These are phyloP conservation scores for Lachnellula cervina DNA, from an alignment of 2,329 filamentous ascomycete genomes.

Conservation along the genomic window DNA sequence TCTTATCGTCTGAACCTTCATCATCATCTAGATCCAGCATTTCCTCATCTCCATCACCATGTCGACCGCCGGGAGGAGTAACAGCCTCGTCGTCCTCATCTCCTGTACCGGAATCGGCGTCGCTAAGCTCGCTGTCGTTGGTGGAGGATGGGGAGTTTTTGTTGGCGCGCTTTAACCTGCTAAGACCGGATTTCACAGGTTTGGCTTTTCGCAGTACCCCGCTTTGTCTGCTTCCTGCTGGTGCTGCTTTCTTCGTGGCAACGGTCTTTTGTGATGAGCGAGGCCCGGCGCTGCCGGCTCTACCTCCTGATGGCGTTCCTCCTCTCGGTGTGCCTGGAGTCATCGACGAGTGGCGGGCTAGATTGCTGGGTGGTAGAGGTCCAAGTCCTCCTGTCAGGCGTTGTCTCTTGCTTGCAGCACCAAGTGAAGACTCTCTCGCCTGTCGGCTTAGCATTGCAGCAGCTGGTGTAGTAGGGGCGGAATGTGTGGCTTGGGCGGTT, in stretches of 20 bases:
- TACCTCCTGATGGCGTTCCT: slow-evolving; percentile 31
- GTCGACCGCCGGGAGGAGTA: slow-evolving; percentile 43
- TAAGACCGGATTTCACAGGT: slow-evolving; percentile 52
- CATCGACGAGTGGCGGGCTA: slow-evolving; percentile 58
- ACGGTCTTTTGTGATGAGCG: slow-evolving; percentile 37
- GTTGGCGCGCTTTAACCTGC: slow-evolving; percentile 49
- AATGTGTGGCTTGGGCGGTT: slow-evolving; percentile 20
- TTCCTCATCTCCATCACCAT: slow-evolving; percentile 47
- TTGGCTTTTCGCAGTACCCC: slow-evolving; percentile 26
- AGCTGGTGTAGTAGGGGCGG: slow-evolving; percentile 55
- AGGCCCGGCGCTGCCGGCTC: slow-evolving; percentile 57
- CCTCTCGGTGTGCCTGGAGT: slow-evolving; percentile 59
- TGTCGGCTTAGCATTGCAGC: slow-evolving; percentile 56
- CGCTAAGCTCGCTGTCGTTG: slow-evolving; percentile 60
- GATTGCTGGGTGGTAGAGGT: slow-evolving; percentile 48
- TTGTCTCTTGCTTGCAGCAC: slow-evolving; percentile 52
- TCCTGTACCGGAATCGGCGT: slow-evolving; percentile 53
- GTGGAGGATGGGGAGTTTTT: slow-evolving; percentile 60
- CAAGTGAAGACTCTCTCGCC: slow-evolving; percentile 53
- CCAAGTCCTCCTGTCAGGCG: slow-evolving; percentile 38
- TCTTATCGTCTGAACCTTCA: slow-evolving; percentile 66
- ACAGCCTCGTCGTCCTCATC: slow-evolving; percentile 43
- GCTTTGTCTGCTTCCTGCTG: slow-evolving; percentile 30
- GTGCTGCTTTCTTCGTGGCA: slow-evolving; percentile 32
- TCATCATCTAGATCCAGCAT: slow-evolving; percentile 58